Conservation (phyloP, 2,329 filamentous ascomycete species). For the Aspergillus floridensis region DNA sequence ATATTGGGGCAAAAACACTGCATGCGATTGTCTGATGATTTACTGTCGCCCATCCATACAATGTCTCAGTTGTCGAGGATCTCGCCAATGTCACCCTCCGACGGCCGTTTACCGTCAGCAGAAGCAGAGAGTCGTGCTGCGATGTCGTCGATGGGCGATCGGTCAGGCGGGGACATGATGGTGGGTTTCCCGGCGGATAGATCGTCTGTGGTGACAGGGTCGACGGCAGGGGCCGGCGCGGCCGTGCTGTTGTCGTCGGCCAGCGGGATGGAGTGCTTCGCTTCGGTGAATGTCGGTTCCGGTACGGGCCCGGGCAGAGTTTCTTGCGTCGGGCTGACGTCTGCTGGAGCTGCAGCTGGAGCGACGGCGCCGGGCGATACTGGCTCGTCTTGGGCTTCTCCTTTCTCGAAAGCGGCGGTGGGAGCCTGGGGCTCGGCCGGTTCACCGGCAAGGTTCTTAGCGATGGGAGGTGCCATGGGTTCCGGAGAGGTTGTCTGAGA, state of each 20-base stretch:
- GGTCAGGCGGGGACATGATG: slow-evolving; percentile 12
- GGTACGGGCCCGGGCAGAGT: background rate
- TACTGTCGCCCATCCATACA: background rate
- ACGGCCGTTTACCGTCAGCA: slow-evolving; percentile 27
- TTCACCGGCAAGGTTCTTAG: slow-evolving; percentile 37
- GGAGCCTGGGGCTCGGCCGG: slow-evolving; percentile 29
- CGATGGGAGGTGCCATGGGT: slow-evolving; percentile 30
- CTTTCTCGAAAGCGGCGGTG: slow-evolving; percentile 1
- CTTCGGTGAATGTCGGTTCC: slow-evolving; percentile 6
- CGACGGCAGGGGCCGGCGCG: slow-evolving; percentile 6
- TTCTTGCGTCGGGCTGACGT: background rate
- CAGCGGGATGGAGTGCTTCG: slow-evolving; percentile 6
- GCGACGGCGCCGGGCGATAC: slow-evolving; percentile 3
- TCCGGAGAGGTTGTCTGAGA: slow-evolving; percentile 16
- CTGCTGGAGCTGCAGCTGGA: background rate
- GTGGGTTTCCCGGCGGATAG: background rate
- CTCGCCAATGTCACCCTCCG: slow-evolving; percentile 20
- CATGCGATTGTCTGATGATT: background rate
- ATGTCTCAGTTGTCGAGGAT: background rate
- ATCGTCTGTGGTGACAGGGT: background rate
- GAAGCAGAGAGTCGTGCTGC: slow-evolving; percentile 25
- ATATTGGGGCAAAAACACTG: background rate
- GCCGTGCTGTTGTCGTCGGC: slow-evolving; percentile 1
- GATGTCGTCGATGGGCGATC: slow-evolving; percentile 17
- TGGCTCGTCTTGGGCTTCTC: slow-evolving; percentile 8